Evolutionary conservation across 257 asterid genomes (phyloP).

Genomic region (Solanum lycopersicoides): DNA sequence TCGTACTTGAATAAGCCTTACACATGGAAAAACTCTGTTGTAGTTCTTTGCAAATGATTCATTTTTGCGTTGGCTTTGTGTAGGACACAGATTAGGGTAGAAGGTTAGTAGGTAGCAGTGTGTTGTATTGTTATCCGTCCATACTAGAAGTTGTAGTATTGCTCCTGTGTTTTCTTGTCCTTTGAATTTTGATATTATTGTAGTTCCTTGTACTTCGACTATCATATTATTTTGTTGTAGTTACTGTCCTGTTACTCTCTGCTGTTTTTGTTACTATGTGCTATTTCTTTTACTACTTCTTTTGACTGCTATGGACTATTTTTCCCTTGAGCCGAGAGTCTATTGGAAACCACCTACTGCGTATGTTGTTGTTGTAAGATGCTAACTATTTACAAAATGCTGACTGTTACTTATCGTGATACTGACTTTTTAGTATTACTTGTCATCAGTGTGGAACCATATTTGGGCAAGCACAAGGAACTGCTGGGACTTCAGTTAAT

Average conservation of each 20-base stretch:
- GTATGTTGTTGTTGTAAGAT: neutral
- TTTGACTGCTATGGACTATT: neutral
- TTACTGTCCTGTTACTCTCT: neutral
- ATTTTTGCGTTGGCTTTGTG: neutral
- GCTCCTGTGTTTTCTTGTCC: neutral
- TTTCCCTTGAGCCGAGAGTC: neutral
- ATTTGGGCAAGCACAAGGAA: neutral
- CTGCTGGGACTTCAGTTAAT: neutral
- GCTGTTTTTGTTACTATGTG: neutral
- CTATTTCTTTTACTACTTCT: neutral
- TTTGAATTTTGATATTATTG: neutral
- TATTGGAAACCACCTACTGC: neutral
- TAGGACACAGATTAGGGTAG: neutral
- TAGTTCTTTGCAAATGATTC: neutral
- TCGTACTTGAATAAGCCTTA: neutral
- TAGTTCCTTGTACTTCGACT: neutral
- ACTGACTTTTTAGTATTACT: neutral
- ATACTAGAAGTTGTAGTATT: neutral
- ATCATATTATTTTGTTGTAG: neutral
- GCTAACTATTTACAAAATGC: neutral
- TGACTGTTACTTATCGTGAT: neutral
- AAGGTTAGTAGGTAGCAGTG: neutral
- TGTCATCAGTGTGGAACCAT: constrained; percentile 14
- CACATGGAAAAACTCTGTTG: neutral
- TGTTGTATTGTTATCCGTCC: neutral